Conservation (phyloP, 1,284 basidiomycete species). For the Boletus smithii region DNA sequence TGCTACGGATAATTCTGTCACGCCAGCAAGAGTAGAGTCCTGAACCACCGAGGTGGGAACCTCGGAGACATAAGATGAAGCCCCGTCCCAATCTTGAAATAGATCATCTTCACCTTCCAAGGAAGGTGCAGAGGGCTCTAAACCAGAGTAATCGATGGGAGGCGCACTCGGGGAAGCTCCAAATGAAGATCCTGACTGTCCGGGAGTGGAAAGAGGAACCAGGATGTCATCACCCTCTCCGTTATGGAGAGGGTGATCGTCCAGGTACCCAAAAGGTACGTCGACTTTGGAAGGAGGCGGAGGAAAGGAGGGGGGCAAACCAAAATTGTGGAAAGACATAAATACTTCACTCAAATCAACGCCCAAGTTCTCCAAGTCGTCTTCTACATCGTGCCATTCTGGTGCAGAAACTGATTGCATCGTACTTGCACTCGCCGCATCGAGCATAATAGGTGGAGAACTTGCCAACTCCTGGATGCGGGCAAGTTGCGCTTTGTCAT, state of each 20-base stretch:
- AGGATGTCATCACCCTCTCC: conserved; percentile 35
- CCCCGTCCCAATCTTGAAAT: conserved; percentile 23
- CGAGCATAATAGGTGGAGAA: conserved; percentile 39
- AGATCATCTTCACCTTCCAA: conserved; percentile 31
- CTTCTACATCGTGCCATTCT: conserved; percentile 30
- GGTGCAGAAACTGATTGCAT: conserved; percentile 23
- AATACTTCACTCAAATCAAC: conserved; percentile 7
- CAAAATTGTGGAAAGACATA: conserved; percentile 3
- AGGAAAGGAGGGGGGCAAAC: conserved; percentile 31
- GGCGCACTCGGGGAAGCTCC: conserved; percentile 36
- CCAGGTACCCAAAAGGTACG: conserved; percentile 37
- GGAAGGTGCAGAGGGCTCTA: conserved; percentile 37
- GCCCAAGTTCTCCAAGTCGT: conserved; percentile 16
- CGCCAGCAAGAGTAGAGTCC: background rate
- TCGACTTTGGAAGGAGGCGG: conserved; percentile 42
- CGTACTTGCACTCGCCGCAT: background rate
- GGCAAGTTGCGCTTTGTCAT: conserved; percentile 66
- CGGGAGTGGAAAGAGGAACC: conserved; percentile 31
- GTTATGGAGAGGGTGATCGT: conserved; percentile 42
- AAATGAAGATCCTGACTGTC: conserved; percentile 46
- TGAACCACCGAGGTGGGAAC: background rate
- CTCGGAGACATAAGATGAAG: conserved; percentile 6
- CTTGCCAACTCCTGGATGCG: conserved; percentile 55
- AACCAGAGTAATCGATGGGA: conserved; percentile 22
- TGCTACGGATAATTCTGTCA: background rate